Base-by-base conservation (phyloP, 1,139 yeast genomes). In the Kodamaea fungicola region DNA sequence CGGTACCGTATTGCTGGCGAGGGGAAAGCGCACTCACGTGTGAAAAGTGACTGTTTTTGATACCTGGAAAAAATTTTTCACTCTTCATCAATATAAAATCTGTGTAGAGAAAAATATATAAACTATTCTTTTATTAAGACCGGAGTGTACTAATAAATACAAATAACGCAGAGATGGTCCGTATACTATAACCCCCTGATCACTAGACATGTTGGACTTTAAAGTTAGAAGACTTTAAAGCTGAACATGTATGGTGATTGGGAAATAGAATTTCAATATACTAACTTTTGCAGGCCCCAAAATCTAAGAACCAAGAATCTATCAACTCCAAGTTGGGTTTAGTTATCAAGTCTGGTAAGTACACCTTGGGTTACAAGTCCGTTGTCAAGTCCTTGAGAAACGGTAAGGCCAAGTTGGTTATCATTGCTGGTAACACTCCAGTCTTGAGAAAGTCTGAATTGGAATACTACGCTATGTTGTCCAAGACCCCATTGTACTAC, bases 381-480 rank as follows among this genome's bases (percentile, higher is more conserved):
- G 94, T 95, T 73, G 85, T 92, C 74, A 92, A 94, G 87, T 78
- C 97, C 61, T 82, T 92, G 74, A 90, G 99, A 82, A 88, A 87
- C 72, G 97, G 96, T 70, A 92, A 90, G 84, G 96, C 98, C 62
- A 92, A 94, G 87, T 84, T 92, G 75, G 80, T 92, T 69, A 84
- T 92, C 79, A 83, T 92, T 67, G 96, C 99, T 62, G 95, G 96
- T 72, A 92, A 92, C 95, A 90, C 98, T 67, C 98, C 98, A 78
- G 96, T 92, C 66, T 87, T 92, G 75, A 90, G 98, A 84, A 92
- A 92, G 82, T 89, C 97, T 59, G 99, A 92, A 83, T 84, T 92
- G 75, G 98, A 94, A 83, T 92, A 92, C 85, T 94, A 94, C 90
- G 97, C 98, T 66, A 92, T 92, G 98, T 85, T 92, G 75, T 87